Base-by-base conservation (phyloP, 768 basidiomycete genomes). In the Hysterangium stoloniferum region DNA sequence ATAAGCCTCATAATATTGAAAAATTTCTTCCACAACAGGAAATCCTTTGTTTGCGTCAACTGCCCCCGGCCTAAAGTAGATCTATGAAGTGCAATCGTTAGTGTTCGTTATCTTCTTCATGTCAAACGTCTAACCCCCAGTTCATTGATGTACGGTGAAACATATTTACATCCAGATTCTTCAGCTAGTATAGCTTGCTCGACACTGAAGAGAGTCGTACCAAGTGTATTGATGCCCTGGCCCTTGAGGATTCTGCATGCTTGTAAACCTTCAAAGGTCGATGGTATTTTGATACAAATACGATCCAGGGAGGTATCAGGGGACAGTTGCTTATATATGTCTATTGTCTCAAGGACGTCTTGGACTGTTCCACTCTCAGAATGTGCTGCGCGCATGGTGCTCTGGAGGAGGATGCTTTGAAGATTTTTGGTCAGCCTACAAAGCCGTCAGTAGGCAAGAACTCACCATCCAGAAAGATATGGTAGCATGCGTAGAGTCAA, bases 221-320 rank as follows among this genome's bases (percentile, higher is more conserved):
- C 78, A 7, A 80, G 71, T 0, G 77, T 79, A 36, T 73, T 64
- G 38, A 80, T 78, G 6, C 74, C 74, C 24, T 65, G 58, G 17
- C 65, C 66, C 32, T 70, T 63, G 24, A 79, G 70, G 22, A 68
- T 56, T 22, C 65, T 64, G 56, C 77, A 78, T 1, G 79, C 78
- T 13, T 74, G 52, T 37, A 79, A 62, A 5, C 72, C 71, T 54
- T 77, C 72, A 2, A 74, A 73, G 0, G 77, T 79, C 12, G 73
- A 65, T 15, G 78, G 79, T 35, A 82, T 76, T 59, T 80, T 82
- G 62, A 82, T 75, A 58, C 77, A 78, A 20, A 77, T 74, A 9
- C 76, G 68, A 22, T 69, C 64, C 56, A 73, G 72, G 48, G 52
- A 34, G 13, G 35, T 42, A 4, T 25, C 49, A n/a, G 49, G 49